Evolutionary conservation across 768 basidiomycete species (phyloP), one percentile per base, ranked within the genome.

Genomic region (Harrya chromipes): DNA sequence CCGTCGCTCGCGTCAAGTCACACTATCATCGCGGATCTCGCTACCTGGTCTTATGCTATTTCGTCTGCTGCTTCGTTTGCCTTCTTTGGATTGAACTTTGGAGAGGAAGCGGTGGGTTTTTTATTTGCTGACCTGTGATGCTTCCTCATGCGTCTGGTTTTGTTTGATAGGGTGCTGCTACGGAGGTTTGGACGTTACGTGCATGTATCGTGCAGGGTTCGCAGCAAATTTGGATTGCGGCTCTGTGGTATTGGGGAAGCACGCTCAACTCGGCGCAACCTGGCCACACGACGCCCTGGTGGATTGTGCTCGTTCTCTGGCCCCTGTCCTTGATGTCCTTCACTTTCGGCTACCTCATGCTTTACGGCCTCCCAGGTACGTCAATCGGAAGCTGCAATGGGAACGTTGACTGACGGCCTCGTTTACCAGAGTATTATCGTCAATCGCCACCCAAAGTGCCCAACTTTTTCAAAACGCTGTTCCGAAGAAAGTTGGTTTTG

Each of bases 81-180:
- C 42, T 94, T 92, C 80, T 97, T 97, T 61, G 94, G 93, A 62
- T 78, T 94, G 54, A 97, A 97, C 70, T 97, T 97, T 66, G 94
- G 94, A 67, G 94, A 97, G 73, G 94, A 95, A 77, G 94, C 93
- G 16, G 88, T 87, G 68, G 0, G 61, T 72, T 35, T 7, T n/a
- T 40, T 14, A n/a, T 9, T n/a, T 19, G 40, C n/a, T 26, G 21
- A 40, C 24, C 23, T 47, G 2, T 42, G 33, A 9, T 33, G 33
- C 5, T 33, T 14, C 6, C 60, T 56, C 47, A 55, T 26, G 39
- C 6, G 23, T 23, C 23, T 23, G 23, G 6, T 23, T 23, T 23
- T 20, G 38, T 27, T 54, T 37, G 26, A 35, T 59, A 89, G 82
- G 93, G 94, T 60, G 92, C 94, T 47, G 91, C 94, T 1, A 94